A percentile compares a stretch with the other conserved stretches of the same genome.
Evolutionary conservation across 2,329 filamentous ascomycete species (phyloP).

Genomic region (Onygenales sp.): DNA sequence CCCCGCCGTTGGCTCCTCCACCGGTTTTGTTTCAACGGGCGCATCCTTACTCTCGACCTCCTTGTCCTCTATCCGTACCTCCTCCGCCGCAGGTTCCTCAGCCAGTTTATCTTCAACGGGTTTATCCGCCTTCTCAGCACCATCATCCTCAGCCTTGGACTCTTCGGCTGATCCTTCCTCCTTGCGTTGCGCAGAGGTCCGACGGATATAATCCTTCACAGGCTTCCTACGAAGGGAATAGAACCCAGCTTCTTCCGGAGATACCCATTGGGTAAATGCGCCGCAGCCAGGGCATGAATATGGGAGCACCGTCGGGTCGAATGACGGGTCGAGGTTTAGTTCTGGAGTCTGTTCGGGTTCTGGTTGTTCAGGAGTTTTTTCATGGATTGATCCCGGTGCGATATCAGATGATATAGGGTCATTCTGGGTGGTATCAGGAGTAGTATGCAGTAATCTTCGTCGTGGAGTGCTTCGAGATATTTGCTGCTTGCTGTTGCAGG

Average conservation of each 20-base stretch:
- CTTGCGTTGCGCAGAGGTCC: background rate
- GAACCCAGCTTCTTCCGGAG: conserved; percentile 47
- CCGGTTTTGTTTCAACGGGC: conserved; percentile 2
- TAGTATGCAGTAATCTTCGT: background rate
- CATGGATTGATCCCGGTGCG: too few species aligned
- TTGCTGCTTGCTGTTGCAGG: background rate
- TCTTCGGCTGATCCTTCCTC: conserved; percentile 2
- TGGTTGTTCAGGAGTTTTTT: too few species aligned
- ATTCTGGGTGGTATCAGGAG: background rate
- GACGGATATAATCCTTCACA: conserved; percentile 29
- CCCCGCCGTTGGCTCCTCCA: conserved; percentile 10
- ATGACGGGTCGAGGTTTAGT: background rate
- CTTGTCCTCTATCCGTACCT: background rate
- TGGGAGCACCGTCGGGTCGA: conserved; percentile 29
- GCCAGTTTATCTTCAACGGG: background rate
- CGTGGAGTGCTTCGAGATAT: background rate
- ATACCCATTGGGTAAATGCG: conserved; percentile 48
- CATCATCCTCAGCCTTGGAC: background rate
- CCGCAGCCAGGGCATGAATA: conserved; percentile 54
- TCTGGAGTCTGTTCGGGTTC: background rate
- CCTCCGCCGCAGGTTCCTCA: background rate
- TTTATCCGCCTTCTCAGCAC: conserved; percentile 11
- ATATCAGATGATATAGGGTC: too few species aligned
- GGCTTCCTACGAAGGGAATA: conserved; percentile 43
- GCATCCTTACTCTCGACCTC: background rate